These are phyloP conservation scores for Elaeagnus macrophylla DNA, from an alignment of 306 rosid species.

Conservation along the genomic window DNA sequence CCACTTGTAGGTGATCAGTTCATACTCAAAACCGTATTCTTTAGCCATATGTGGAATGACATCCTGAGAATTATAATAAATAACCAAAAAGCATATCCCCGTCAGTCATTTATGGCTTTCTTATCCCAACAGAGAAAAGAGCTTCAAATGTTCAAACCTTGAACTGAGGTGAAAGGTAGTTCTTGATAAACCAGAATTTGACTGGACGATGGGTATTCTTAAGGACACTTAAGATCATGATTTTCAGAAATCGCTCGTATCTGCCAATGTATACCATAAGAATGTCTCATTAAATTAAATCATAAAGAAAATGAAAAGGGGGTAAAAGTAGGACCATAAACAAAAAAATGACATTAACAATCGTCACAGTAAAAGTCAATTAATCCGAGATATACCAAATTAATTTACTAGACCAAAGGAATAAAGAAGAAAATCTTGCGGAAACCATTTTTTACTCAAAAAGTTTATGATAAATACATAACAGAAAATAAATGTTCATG, in stretches of 20 bases:
- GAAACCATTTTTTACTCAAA: too few relatives aligned
- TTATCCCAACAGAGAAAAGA: not conserved
- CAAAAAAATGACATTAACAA: too few relatives aligned
- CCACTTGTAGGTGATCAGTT: slow-evolving; percentile 93
- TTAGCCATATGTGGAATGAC: slow-evolving; percentile 89
- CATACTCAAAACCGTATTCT: slow-evolving; percentile 86
- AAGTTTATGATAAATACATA: too few relatives aligned
- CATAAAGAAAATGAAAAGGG: too few relatives aligned
- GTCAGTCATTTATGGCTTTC: slow-evolving; percentile 7
- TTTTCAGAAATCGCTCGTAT: slow-evolving; percentile 89
- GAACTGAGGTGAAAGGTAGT: slow-evolving; percentile 91
- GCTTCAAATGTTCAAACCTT: slow-evolving; percentile 44
- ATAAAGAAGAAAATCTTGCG: too few relatives aligned
- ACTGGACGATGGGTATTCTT: slow-evolving; percentile 92
- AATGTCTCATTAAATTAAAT: not conserved
- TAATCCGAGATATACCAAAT: too few relatives aligned
- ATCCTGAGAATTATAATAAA: slow-evolving; percentile 36
- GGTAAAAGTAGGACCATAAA: too few relatives aligned
- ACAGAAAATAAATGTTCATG: not conserved
- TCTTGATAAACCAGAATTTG: slow-evolving; percentile 99
- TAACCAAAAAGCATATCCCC: slow-evolving; percentile 16
- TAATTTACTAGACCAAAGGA: too few relatives aligned
- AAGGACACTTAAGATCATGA: slow-evolving; percentile 90
- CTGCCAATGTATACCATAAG: slow-evolving; percentile 38
- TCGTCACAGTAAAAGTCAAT: too few relatives aligned